Conservation (phyloP, 2,329 filamentous ascomycete species). For the Fusarium multiceps region DNA sequence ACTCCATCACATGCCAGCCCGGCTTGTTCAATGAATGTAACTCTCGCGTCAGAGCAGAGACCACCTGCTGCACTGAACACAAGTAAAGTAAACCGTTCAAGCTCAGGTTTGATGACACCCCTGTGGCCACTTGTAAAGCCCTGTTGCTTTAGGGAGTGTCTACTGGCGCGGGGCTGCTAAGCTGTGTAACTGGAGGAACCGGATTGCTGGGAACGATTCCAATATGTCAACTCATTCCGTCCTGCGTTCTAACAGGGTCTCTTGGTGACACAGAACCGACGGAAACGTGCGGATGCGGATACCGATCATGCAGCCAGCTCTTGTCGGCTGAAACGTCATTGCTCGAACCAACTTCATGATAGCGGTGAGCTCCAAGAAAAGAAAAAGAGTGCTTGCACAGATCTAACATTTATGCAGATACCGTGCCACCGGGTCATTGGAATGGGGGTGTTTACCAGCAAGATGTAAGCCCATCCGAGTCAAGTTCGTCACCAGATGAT, state of each 20-base stretch:
- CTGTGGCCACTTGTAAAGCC: constrained; percentile 20
- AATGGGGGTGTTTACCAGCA: not conserved
- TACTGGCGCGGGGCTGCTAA: constrained; percentile 10
- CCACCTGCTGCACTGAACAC: not conserved
- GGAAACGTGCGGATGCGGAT: constrained; percentile 18
- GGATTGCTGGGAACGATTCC: constrained; percentile 9
- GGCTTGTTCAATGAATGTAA: not conserved
- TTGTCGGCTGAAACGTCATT: constrained; percentile 18
- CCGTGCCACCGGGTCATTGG: not conserved
- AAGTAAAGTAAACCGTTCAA: constrained; percentile 10
- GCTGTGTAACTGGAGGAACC: constrained; percentile 31
- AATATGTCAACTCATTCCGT: not conserved
- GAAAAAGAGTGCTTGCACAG: not conserved
- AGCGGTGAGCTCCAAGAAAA: not conserved
- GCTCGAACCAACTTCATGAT: constrained; percentile 23
- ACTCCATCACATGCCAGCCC: constrained; percentile 4
- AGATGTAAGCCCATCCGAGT: not conserved
- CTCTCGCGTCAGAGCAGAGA: not conserved
- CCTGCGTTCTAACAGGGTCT: constrained; percentile 27
- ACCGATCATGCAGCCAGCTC: constrained; percentile 15
- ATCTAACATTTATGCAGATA: constrained; percentile 12
- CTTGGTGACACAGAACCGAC: constrained; percentile 16
- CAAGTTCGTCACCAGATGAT: not conserved
- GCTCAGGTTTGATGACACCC: constrained; percentile 14
- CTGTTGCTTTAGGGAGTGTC: constrained; percentile 9